Evolutionary conservation across 1,284 basidiomycete species (phyloP).

Genomic region (Microbotryomycetes sp.): DNA sequence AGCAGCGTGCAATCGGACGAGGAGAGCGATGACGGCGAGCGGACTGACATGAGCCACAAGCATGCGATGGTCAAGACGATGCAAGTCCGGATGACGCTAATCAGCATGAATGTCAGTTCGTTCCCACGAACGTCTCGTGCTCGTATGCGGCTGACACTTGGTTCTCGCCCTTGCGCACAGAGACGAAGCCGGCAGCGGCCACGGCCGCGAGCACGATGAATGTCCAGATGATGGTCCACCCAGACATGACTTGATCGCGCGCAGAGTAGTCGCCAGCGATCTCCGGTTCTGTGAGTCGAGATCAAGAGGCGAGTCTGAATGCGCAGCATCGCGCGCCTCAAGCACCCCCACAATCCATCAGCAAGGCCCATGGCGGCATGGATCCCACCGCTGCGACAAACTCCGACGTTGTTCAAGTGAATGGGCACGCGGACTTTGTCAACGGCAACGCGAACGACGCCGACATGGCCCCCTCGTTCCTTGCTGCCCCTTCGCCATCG

Average conservation of each 20-base stretch:
- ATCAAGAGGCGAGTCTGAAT: too few species aligned
- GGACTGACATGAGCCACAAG: slow-evolving; percentile 68
- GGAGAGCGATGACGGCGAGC: background rate
- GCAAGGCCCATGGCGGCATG: too few species aligned
- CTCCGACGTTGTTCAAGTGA: too few species aligned
- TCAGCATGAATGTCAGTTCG: background rate
- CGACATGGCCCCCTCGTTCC: too few species aligned
- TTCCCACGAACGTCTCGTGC: slow-evolving; percentile 1
- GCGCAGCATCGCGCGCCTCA: too few species aligned
- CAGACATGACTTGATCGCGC: slow-evolving; percentile 26
- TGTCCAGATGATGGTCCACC: slow-evolving; percentile 36
- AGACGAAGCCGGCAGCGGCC: slow-evolving; percentile 59
- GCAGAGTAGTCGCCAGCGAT: too few species aligned
- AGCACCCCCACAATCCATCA: too few species aligned
- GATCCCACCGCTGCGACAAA: too few species aligned
- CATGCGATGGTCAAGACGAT: slow-evolving; percentile 65
- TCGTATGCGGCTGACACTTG: slow-evolving; percentile 61
- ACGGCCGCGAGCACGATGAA: slow-evolving; percentile 46
- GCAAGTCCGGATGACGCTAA: slow-evolving; percentile 69
- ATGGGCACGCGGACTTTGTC: too few species aligned
- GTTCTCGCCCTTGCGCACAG: slow-evolving; percentile 72
- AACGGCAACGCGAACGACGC: too few species aligned
- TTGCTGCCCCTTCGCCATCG: too few species aligned
- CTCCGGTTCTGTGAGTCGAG: too few species aligned
- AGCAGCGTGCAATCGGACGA: background rate